Evolutionary conservation across 2,329 filamentous ascomycete genomes (phyloP), one percentile per base, ranked within the genome.

Genomic region (Tolypocladium endophyticum): DNA sequence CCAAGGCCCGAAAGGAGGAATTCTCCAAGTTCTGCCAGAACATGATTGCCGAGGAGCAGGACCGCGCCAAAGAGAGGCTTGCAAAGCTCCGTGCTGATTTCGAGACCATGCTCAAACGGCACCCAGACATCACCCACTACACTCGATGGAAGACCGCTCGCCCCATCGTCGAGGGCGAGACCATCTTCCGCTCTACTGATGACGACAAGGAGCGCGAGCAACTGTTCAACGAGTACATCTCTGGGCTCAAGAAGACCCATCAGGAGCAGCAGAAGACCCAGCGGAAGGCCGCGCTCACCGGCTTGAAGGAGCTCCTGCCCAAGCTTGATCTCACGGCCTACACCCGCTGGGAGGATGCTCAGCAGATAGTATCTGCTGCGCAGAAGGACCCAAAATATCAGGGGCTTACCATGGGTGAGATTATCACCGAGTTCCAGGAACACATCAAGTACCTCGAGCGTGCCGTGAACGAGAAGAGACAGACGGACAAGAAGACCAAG

Each of bases 1-100:
- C 94, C 6, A 92, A 88, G 73, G 92, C 96, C 70, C 87, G 94
- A 66, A 94, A 91, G 74, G 81, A 87, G 65, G 90, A 92, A 23
- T 99, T 97, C 74, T 90, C 96, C 76, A 96, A 96, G 77, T 99
- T 94, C 78, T 91, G 90, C 71, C 82, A 91, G 67, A 91, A 97
- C 72, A 84, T 96, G 74, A 86, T 94, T 66, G 81, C 89, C 66
- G 90, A 97, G 77, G 94, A 99, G 77, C 94, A 95, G 78, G 91
- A 95, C 73, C 89, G 89, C 66, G 92, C 92, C 70, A 93, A 96
- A 75, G 93, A 97, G 76, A 88, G 94, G 71, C 82, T 96, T 73
- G 82, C 90, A 67, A 97, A 97, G 78, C 82, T 97, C 70, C 90
- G 92, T 69, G 83, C 89, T 73, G 94, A 97, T 79, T 99, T 99